Base-by-base conservation (phyloP, 441 rosid species). In the Adansonia madagascariensis region DNA sequence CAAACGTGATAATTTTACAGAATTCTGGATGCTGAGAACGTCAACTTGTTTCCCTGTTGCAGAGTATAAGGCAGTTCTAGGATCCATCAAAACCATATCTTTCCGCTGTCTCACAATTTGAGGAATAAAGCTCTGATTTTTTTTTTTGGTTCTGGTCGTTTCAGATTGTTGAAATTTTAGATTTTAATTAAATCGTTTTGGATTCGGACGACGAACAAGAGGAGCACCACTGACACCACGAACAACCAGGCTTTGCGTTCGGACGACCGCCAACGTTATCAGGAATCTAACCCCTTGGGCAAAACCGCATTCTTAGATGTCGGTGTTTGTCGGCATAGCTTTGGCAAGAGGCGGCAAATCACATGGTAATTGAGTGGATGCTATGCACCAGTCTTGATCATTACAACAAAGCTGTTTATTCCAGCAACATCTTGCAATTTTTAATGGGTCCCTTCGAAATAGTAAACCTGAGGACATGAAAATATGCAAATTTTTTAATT, bases 341-440 rank as follows among this genome's bases (percentile, higher is more conserved):
- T 43, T 1, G 71, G 35, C 17, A 9, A 43, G n/a, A 44, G 35
- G 71, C 18, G 35, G 35, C 55, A 20, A 44, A 67, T 44, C 55
- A 44, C 71, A 67, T 67, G 55, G 35, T 18, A 20, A 44, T 67
- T 10, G 31, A 46, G 55, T 67, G 35, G 71, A 8, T 44, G 35
- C 35, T 43, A 66, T 10, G 49, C 35, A n/a, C 8, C 14, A 64
- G 35, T 31, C 35, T 31, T 31, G 35, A 31, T 31, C 35, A 31
- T 31, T 66, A 17, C 1, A 65, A 17, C 24, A 41, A 64, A 65
- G 71, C 8, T 41, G 71, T 65, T 65, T 9, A 41, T 65, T 65
- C 71, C 43, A 43, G 52, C 49, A 39, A 39, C 47, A 31, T 31
- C 35, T 31, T 31, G 35, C 8, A 5, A 27, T 12, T 24, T 60